Base-by-base conservation (phyloP, 2,329 filamentous ascomycete genomes). In the Hymenoscyphus repandus region DNA sequence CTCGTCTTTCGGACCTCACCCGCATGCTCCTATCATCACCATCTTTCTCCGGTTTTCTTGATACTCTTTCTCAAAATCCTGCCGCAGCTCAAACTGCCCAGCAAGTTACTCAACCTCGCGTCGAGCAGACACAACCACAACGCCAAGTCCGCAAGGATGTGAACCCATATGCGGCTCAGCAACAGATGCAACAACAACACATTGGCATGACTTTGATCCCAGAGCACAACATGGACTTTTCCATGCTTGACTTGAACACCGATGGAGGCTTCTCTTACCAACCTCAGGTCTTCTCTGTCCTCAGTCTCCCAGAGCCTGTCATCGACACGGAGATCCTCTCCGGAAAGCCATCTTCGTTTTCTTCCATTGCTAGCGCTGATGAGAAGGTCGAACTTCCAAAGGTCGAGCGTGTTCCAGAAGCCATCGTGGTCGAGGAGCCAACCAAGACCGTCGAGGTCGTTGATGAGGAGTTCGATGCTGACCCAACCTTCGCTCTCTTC, bases 141-240 rank as follows among this genome's bases (percentile, higher is more conserved):
- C 72, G 72, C 22, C 74, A 77, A 55, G 66, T 80, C 5, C 78
- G 79, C 56, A 89, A 88, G 70, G 86, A 90, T 49, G 68, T 80
- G 58, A 85, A 82, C 67, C 75, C 82, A 5, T 84, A 83, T 58
- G 69, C 72, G 37, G 70, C 75, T 49, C 64, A 68, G 49, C 74
- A 76, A 50, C 74, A 78, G 50, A 73, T 74, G 57, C 75, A 78
- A 53, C 76, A 80, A 60, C 79, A 84, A 57, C 84, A 88, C 66
- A 85, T 91, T 58, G 84, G 84, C 64, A 87, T 95, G 78, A 82
- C 86, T 51, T 86, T 91, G 78, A 82, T 95, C 42, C 88, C 90
- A 1, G 90, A 95, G 70, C 83, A 87, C 60, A 76, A 73, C 47
- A 75, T 90, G 69, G 87, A 95, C 63, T 84, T 90, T 61, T 81